Evolutionary conservation across 208 protist genomes (phyloP), one percentile per base, ranked within the genome.

Genomic region (Crithidia acanthocephali): DNA sequence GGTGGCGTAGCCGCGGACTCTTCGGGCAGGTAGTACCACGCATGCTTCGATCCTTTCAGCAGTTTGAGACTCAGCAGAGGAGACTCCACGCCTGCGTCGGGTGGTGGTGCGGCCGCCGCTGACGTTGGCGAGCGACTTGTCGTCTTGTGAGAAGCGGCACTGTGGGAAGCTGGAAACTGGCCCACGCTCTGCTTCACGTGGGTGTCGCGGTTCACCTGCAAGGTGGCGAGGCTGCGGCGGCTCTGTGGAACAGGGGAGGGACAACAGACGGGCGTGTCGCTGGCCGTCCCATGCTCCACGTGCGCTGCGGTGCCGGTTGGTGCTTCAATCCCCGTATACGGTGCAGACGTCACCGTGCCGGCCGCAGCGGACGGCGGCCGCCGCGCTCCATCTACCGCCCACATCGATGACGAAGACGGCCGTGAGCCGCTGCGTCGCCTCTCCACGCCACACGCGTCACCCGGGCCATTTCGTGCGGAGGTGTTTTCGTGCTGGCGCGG

Each of bases 41-140:
- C 65, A 10, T 71, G 65, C 44, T 71, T 62, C 13, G 55, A 62
- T 5, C 42, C 55, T 20, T 33, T 56, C 23, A 68, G 16, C 48
- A 68, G 32, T 30, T 47, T 56, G 22, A 68, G 7, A 33, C 62
- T 68, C 35, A 68, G 50, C n/a, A 68, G 18, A 13, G 62, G 48
- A 13, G 62, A 35, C 15, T 56, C 62, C 0, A 16, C 28, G 8
- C 18, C 35, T 40, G 35, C 35, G 35, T 5, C 35, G 5, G 35
- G 8, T 40, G 35, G 8, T 40, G 35, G 11, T 40, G 35, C 35
- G 35, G n/a, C n/a, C n/a, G n/a, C n/a, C n/a, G n/a, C n/a, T n/a
- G n/a, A n/a, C n/a, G n/a, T n/a, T n/a, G n/a, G n/a, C n/a, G n/a
- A n/a, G n/a, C n/a, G n/a, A n/a, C n/a, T n/a, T n/a, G n/a, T n/a